Evolutionary conservation across 164 flowering plant genomes (phyloP).

Genomic region (Piper longum): DNA sequence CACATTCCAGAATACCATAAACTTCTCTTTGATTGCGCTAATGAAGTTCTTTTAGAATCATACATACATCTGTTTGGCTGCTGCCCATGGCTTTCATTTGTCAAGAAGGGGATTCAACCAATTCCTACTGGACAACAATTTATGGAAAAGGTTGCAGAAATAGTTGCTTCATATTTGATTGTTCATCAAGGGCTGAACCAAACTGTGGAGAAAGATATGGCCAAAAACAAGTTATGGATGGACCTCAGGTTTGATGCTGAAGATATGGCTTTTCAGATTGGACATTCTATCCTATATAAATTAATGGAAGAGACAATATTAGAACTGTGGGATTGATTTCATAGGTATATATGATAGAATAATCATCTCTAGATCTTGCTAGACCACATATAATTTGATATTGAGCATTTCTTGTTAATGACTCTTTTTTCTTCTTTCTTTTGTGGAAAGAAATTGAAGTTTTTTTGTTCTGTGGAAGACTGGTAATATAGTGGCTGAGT

Average conservation of each 20-base stretch:
- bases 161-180: constrained; percentile 37
- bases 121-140: constrained; percentile 29
- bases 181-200: constrained; percentile 49
- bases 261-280: constrained; percentile 35
- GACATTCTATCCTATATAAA: constrained; percentile 43
- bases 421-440: too few species aligned
- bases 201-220: constrained; percentile 54
- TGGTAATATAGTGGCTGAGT: too few species aligned
- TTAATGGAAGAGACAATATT: constrained; percentile 43
- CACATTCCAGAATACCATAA: constrained; percentile 30
- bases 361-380: background rate
- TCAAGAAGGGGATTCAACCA: constrained; percentile 27
- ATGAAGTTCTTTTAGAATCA: constrained; percentile 59
- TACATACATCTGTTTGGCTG: constrained; percentile 29
- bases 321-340: constrained; percentile 17
- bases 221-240: constrained; percentile 48
- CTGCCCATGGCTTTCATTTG: constrained; percentile 34
- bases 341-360: background rate
- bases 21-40: constrained; percentile 61
- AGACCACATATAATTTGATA: background rate
- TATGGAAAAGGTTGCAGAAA: constrained; percentile 42
- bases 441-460: too few species aligned
- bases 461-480: too few species aligned
- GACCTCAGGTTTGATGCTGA: constrained; percentile 39
- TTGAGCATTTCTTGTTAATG: too few species aligned